These are phyloP conservation scores for Coniochaeta prunicola DNA, from an alignment of 2,329 filamentous ascomycete genomes.

Conservation along the genomic window DNA sequence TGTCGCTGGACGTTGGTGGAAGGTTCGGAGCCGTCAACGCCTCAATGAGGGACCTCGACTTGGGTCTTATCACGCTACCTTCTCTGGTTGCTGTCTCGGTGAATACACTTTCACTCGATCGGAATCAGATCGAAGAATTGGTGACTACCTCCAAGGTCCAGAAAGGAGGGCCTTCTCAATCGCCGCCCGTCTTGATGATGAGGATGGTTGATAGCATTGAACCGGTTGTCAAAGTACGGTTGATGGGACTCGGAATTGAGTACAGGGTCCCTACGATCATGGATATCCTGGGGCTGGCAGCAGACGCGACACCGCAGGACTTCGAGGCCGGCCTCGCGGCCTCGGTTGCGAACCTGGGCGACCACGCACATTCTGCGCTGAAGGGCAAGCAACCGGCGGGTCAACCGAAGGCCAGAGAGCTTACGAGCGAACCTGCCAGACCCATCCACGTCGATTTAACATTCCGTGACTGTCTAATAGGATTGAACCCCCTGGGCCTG, in stretches of 20 bases:
- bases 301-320: constrained; percentile 62
- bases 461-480: constrained; percentile 73
- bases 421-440: constrained; percentile 22
- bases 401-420: constrained; percentile 3
- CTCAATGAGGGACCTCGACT: constrained; percentile 55
- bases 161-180: constrained; percentile 16
- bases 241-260: constrained; percentile 79
- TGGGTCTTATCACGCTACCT: constrained; percentile 78
- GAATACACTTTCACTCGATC: constrained; percentile 49
- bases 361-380: constrained; percentile 48
- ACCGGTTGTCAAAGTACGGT: constrained; percentile 78
- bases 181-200: constrained; percentile 64
- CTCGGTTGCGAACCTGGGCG: constrained; percentile 71
- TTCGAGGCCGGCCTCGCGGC: constrained; percentile 68
- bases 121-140: constrained; percentile 65
- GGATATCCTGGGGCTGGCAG: constrained; percentile 65
- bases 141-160: constrained; percentile 43
- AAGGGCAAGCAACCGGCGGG: constrained; percentile 17
- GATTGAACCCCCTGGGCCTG: constrained; percentile 72
- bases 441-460: constrained; percentile 65
- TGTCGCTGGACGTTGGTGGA: constrained; percentile 56
- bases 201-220: constrained; percentile 93
- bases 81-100: constrained; percentile 75
- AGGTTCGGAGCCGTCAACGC: constrained; percentile 59
- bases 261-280: constrained; percentile 82